These are phyloP conservation scores for Talaromyces sp. DNA, from an alignment of 2,329 filamentous ascomycete genomes.

Conservation along the genomic window DNA sequence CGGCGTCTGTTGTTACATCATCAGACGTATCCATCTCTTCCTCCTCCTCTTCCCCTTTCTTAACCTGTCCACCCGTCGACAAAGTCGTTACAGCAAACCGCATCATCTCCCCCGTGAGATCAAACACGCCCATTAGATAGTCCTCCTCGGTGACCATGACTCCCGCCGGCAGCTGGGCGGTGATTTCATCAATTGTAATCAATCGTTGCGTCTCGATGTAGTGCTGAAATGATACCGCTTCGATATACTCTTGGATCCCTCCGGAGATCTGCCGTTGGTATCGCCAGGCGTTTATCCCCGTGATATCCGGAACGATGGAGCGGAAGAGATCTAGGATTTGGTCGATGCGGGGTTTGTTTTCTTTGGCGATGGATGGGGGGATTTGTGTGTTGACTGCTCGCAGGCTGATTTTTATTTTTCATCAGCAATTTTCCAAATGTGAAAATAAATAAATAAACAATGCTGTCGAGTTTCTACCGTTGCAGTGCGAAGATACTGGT, in stretches of 20 bases:
- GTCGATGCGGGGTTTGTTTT: conserved; percentile 61
- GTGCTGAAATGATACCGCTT: conserved; percentile 81
- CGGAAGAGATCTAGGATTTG: conserved; percentile 67
- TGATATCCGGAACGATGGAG: conserved; percentile 64
- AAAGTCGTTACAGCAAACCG: conserved; percentile 86
- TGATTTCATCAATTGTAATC: conserved; percentile 60
- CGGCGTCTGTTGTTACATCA: not conserved
- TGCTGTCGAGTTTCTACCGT: conserved; percentile 47
- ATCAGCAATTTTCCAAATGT: not conserved
- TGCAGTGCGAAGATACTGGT: conserved; percentile 76
- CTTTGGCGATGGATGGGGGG: conserved; percentile 62
- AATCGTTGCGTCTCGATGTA: conserved; percentile 75
- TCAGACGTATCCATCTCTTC: conserved; percentile 4
- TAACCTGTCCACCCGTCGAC: conserved; percentile 61
- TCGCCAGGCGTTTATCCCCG: conserved; percentile 72
- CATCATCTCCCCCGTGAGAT: conserved; percentile 95
- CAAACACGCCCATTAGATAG: conserved; percentile 85
- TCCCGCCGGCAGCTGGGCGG: conserved; percentile 36
- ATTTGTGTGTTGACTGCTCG: conserved; percentile 43
- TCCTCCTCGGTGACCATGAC: conserved; percentile 71
- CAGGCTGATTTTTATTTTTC: conserved; percentile 21
- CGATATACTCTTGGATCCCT: conserved; percentile 89
- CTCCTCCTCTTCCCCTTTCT: conserved; percentile 11
- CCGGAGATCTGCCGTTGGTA: conserved; percentile 71
- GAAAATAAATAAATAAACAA: not conserved